Base-by-base conservation (phyloP, 1,284 basidiomycete genomes). In the Microstroma glucosiphilum region DNA sequence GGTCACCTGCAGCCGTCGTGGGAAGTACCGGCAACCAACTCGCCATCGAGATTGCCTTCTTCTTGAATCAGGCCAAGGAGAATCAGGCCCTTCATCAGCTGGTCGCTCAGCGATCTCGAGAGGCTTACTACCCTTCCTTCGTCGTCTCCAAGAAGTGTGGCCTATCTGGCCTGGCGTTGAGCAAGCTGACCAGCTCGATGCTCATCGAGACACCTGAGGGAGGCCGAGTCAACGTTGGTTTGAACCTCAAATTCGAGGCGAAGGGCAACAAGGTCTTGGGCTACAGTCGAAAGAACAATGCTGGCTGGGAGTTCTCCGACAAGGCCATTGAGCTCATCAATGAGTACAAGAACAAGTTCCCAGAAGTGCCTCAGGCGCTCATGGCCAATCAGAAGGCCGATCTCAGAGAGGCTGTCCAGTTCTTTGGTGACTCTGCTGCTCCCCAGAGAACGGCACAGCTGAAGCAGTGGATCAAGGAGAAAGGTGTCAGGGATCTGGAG, bases 231-330 rank as follows among this genome's bases (percentile, higher is more conserved):
- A 97, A 98, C 78, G 83, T 98, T 40, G 96, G 96, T 3, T 84
- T 98, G 23, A 90, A 90, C 75, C 85, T 98, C 72, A 98, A 99
- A 80, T 98, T 97, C 67, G 96, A 98, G 78, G 90, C 87, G 23
- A 96, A 96, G 81, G 86, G 88, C n/a, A 81, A 93, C 73, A 99
- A 98, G 81, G 96, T 99, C 1, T 84, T 97, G 42, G 91, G 91
- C 64, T 97, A 96, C 80, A 89, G 92, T 26, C 85, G 87, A 69
- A 94, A 96, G 81, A 86, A 88, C 37, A 87, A 87, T 17, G 82
- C 86, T 17, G 85, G 87, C 51, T 99, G 96, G 96, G 94, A 98
- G 80, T 98, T 89, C 78, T 96, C 91, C 69, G 86, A 92, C 68
- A 89, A 88, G 77, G 88, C 93, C 0, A 82, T 93, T 42, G 84